Conservation (phyloP, 345 rosid species). For the Salix udensis region DNA sequence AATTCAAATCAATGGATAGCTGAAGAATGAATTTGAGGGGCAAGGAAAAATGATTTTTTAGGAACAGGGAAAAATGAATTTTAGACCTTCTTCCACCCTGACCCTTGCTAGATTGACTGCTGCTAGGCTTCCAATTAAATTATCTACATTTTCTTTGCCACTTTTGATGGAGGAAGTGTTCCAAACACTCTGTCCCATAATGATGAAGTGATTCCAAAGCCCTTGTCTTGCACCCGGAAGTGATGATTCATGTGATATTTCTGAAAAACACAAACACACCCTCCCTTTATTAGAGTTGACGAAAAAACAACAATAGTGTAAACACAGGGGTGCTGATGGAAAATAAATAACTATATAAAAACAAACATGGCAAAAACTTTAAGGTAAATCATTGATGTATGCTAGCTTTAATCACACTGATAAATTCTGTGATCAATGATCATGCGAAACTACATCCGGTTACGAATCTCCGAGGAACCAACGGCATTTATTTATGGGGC, state of each 20-base stretch:
- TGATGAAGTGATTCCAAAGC: constrained; percentile 88
- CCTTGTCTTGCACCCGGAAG: constrained; percentile 76
- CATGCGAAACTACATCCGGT: neutral
- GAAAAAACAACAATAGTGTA: neutral
- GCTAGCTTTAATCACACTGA: neutral
- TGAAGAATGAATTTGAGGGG: neutral
- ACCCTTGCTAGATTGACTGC: neutral
- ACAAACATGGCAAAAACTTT: neutral
- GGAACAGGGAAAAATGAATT: neutral
- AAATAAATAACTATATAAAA: neutral
- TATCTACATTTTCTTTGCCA: constrained; percentile 10
- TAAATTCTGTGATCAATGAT: neutral
- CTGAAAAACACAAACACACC: constrained; percentile 35
- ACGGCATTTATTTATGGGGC: neutral
- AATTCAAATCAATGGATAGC: constrained; percentile 1
- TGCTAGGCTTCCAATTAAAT: neutral
- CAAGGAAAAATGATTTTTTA: neutral
- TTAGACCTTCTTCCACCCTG: neutral
- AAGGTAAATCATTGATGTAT: neutral
- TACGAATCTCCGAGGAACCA: neutral
- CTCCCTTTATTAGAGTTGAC: too few species aligned
- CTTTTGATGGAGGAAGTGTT: constrained; percentile 58
- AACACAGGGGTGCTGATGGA: neutral
- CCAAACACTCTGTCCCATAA: constrained; percentile 86
- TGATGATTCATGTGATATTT: constrained; percentile 95